These are phyloP conservation scores for Quercus dentata DNA, from an alignment of 306 rosid species.

Conservation along the genomic window DNA sequence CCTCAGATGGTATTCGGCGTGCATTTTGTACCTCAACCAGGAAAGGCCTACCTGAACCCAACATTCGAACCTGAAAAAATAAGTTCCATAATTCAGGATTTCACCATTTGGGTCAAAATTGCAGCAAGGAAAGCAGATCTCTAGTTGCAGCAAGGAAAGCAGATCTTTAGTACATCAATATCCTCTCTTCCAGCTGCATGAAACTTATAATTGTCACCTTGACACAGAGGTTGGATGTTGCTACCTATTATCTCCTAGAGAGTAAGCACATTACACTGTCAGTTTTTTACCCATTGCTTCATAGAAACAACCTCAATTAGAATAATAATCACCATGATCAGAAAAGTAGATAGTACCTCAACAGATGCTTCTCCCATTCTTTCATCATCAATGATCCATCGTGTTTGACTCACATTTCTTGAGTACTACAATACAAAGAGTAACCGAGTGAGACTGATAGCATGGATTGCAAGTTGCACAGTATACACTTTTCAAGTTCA, in stretches of 20 bases:
- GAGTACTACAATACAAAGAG: slow-evolving; percentile 63
- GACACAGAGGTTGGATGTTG: slow-evolving; percentile 62
- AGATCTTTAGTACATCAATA: slow-evolving; percentile 62
- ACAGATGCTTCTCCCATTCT: slow-evolving; percentile 97
- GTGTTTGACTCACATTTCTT: slow-evolving; percentile 90
- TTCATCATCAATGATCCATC: slow-evolving; percentile 92
- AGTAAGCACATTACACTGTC: slow-evolving; percentile 23
- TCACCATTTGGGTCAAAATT: slow-evolving; percentile 12
- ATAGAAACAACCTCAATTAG: slow-evolving; percentile 7
- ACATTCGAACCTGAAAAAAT: slow-evolving; percentile 77
- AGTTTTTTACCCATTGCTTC: slow-evolving; percentile 19
- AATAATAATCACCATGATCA: slow-evolving; percentile 11
- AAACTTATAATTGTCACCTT: slow-evolving; percentile 82
- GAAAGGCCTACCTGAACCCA: slow-evolving; percentile 94
- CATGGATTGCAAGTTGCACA: slow-evolving; percentile 23
- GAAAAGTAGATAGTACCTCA: slow-evolving; percentile 53
- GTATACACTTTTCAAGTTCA: slow-evolving; percentile 7
- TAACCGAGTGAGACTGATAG: neutral
- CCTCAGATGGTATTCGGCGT: slow-evolving; percentile 54
- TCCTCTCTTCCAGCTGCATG: slow-evolving; percentile 99
- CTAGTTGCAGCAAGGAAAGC: slow-evolving; percentile 11
- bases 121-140: slow-evolving; percentile 13
- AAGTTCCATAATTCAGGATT: slow-evolving; percentile 23
- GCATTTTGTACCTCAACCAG: slow-evolving; percentile 85
- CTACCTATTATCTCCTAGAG: slow-evolving; percentile 78